Evolutionary conservation across 2,329 filamentous ascomycete genomes (phyloP).

Genomic region (Aphanocladium album): DNA sequence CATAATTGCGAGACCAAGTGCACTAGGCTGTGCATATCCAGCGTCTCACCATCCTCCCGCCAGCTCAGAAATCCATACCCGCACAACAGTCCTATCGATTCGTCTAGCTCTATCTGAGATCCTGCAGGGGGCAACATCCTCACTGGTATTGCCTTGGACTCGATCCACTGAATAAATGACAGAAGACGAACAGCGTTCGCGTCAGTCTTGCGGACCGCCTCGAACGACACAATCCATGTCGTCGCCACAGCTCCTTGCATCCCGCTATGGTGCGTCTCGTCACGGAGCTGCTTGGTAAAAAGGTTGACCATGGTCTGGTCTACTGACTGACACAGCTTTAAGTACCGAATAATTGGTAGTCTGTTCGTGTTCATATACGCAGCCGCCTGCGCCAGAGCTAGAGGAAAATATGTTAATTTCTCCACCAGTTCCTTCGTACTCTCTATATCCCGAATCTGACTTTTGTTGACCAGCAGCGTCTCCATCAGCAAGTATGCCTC

Average conservation of each 20-base stretch:
- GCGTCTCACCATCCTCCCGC: slow-evolving; percentile 21
- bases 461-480: slow-evolving; percentile 3
- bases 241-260: slow-evolving; percentile 30
- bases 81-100: slow-evolving; percentile 25
- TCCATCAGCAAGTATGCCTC: slow-evolving; percentile 6
- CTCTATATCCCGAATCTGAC: neutral
- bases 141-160: slow-evolving; percentile 21
- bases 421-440: slow-evolving; percentile 11
- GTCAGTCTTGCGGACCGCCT: slow-evolving; percentile 27
- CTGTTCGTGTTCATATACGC: slow-evolving; percentile 34
- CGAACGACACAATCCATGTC: slow-evolving; percentile 36
- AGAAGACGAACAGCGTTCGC: slow-evolving; percentile 31
- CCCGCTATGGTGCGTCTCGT: slow-evolving; percentile 27
- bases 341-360: slow-evolving; percentile 26
- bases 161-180: slow-evolving; percentile 31
- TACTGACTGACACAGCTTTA: slow-evolving; percentile 25
- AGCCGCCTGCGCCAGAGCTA: slow-evolving; percentile 34
- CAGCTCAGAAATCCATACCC: slow-evolving; percentile 26
- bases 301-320: slow-evolving; percentile 23
- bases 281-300: slow-evolving; percentile 26
- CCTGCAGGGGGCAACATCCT: slow-evolving; percentile 25
- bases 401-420: slow-evolving; percentile 31
- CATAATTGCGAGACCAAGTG: slow-evolving; percentile 27
- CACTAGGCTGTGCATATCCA: slow-evolving; percentile 32
- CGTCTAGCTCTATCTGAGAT: slow-evolving; percentile 17